Percentiles rank a stretch among this genome's conserved stretches.
Conservation (phyloP, 768 basidiomycete genomes). For the Mrakia blollopis region DNA sequence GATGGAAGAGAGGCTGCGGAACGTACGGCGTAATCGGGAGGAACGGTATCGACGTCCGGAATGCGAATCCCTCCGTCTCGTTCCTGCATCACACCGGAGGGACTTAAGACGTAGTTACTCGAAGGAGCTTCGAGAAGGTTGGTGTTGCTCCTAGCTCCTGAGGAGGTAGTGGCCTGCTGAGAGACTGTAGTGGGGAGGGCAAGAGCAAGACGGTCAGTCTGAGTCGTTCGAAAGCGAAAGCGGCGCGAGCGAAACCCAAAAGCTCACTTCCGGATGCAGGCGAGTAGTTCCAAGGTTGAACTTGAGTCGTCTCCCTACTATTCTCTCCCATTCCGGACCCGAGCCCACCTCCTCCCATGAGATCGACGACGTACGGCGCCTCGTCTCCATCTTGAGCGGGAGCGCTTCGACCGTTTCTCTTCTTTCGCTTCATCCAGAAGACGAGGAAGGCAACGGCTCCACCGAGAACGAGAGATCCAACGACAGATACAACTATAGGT, state of each 20-base stretch:
- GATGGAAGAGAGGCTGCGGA: not conserved
- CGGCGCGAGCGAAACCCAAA: not conserved
- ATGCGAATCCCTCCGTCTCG: not conserved
- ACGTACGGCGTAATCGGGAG: conserved; percentile 5
- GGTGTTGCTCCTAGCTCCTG: not conserved
- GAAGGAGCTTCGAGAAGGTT: not conserved
- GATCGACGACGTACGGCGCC: not conserved
- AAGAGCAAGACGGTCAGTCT: no score
- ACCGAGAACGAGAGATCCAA: not conserved
- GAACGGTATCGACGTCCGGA: not conserved
- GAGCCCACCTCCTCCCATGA: not conserved
- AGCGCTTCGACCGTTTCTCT: not conserved
- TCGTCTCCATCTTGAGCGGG: not conserved
- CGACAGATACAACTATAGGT: not conserved
- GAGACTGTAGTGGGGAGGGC: not conserved
- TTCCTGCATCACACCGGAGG: not conserved
- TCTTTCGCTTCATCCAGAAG: not conserved
- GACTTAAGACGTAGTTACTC: not conserved
- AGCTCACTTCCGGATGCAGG: not conserved
- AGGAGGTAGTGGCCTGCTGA: not conserved
- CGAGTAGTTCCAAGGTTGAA: not conserved
- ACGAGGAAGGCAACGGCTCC: not conserved
- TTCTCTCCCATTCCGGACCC: not conserved
- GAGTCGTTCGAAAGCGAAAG: not conserved
- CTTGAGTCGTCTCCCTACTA: not conserved